Base-by-base conservation (phyloP, 2,329 filamentous ascomycete species). In the Diaporthe eres region DNA sequence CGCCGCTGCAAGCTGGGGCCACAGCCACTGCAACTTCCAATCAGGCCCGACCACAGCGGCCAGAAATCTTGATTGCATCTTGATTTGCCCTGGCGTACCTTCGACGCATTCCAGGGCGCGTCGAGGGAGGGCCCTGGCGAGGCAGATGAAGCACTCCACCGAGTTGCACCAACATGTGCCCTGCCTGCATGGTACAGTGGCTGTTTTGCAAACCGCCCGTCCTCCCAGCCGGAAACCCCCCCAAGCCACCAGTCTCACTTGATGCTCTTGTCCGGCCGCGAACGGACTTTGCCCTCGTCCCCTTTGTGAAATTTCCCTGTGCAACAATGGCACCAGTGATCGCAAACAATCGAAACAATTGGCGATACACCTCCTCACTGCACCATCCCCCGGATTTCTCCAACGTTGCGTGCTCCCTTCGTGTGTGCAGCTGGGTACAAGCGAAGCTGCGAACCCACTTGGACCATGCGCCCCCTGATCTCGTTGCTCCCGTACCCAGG, bases 201-300 rank as follows among this genome's bases (percentile, higher is more conserved):
- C 63, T 68, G 44, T 67, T 51, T 51, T 28, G 63, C 28, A 25
- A 37, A 25, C 22, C 28, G 63, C 61, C 61, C 57, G 31, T 31
- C 53, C 53, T 4, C 53, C 6, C 15, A 17, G 37, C 37, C 37
- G 37, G 9, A 39, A 39, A 39, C 37, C 37, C 39, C 42, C 17
- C 61, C 44, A 67, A 67, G 61, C 65, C 65, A 47, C 65, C 31
- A 68, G 65, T 68, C 65, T 68, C 65, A 68, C 28, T 68, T 68
- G 31, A 19, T n/a, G n/a, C 49, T 47, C 39, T 17, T 19, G 42
- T 44, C 15, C 19, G 31, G 60, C 15, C 63, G 65, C 65, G 65
- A 53, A 51, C 63, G 42, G 63, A 68, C 47, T 53, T 42, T 39
- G 31, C 6, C 12, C 61, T 67, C 44, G 63, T 55, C 51, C 61